Evolutionary conservation across 2,329 filamentous ascomycete species (phyloP).

Genomic region (Aschersonia sp.): DNA sequence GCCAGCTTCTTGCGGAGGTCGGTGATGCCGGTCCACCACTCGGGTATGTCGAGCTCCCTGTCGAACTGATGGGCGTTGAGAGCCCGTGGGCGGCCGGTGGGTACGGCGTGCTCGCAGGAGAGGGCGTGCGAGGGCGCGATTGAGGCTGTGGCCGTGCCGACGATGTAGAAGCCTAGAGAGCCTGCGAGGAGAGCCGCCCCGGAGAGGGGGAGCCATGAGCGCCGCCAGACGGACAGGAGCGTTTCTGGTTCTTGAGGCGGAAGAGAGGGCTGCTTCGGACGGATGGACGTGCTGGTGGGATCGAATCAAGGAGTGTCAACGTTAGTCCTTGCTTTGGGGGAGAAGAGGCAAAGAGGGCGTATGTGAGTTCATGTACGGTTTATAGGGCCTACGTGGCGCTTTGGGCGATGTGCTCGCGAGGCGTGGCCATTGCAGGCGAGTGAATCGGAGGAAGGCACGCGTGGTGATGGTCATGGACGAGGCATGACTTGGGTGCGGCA

Average conservation of each 20-base stretch:
- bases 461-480: constrained; percentile 15
- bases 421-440: constrained; percentile 12
- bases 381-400: constrained; percentile 13
- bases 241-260: too few species aligned
- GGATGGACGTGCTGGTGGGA: too few species aligned
- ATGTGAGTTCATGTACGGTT: constrained; percentile 14
- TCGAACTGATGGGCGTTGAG: constrained; percentile 43
- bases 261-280: too few species aligned
- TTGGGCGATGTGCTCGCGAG: constrained; percentile 14
- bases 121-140: constrained; percentile 11
- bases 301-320: not conserved
- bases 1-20: constrained; percentile 34
- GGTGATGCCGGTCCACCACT: constrained; percentile 41
- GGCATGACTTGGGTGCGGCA: constrained; percentile 6
- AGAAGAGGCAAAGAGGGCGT: not conserved
- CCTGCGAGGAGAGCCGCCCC: constrained; percentile 30
- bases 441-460: constrained; percentile 11
- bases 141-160: constrained; percentile 22
- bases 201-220: constrained; percentile 28
- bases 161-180: constrained; percentile 32
- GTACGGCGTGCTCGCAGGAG: constrained; percentile 18
- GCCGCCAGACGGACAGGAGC: constrained; percentile 20
- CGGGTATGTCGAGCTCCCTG: constrained; percentile 39
- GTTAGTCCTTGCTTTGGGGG: not conserved
- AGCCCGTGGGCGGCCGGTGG: constrained; percentile 34